These are phyloP conservation scores for Boletellus sp. DNA, from an alignment of 768 basidiomycete genomes.

Conservation along the genomic window DNA sequence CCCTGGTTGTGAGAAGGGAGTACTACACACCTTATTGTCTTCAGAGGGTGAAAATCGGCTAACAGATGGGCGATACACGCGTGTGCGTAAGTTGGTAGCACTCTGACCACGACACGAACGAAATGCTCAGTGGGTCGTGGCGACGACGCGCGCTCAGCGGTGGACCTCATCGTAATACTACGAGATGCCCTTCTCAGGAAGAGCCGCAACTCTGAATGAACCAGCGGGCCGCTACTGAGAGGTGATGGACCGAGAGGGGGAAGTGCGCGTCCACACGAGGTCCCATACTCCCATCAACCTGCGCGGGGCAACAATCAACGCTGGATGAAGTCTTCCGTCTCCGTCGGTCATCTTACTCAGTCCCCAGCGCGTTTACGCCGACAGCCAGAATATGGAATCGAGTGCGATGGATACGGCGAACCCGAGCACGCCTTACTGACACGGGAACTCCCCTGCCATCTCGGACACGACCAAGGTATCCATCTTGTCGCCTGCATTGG, in stretches of 20 bases:
- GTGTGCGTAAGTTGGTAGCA: not conserved
- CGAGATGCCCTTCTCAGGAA: not conserved
- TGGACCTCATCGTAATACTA: not conserved
- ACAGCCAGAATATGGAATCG: not conserved
- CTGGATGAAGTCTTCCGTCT: not conserved
- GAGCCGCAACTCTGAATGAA: too few relatives aligned
- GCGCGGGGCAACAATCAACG: too few relatives aligned
- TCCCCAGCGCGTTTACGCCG: not conserved
- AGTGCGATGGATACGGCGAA: not conserved
- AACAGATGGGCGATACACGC: not conserved
- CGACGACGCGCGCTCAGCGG: too few relatives aligned
- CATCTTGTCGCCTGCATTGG: not conserved
- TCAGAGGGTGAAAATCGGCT: not conserved
- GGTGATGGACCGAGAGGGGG: too few relatives aligned
- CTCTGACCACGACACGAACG: not conserved
- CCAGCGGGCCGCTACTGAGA: too few relatives aligned
- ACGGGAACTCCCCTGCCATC: not conserved
- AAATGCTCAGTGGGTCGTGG: not conserved
- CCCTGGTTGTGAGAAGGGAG: not conserved
- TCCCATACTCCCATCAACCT: not conserved
- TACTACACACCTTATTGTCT: not conserved
- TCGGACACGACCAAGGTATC: too few relatives aligned
- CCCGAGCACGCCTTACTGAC: not conserved
- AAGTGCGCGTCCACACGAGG: too few relatives aligned
- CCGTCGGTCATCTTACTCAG: not conserved